phyloP scores from a whole-genome alignment of 768 basidiomycete genomes.

The Mycena kentingensis region DNA sequence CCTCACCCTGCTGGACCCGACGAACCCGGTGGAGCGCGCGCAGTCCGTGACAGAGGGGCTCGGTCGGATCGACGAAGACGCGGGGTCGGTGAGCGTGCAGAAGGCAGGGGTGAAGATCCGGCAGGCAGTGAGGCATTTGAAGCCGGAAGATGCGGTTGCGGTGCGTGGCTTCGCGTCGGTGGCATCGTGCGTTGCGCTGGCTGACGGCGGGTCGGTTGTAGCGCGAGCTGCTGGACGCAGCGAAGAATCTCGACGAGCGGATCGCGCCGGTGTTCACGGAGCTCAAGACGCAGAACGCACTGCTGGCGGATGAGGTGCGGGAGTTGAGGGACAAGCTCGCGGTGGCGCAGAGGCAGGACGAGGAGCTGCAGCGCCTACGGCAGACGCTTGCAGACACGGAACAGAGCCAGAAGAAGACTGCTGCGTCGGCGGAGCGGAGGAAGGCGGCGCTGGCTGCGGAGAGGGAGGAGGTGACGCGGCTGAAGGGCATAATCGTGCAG shows the following conservation, averaged over 20 bases:
- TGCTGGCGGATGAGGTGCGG: constrained; percentile 8
- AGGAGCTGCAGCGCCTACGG: constrained; percentile 6
- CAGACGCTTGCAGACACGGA: constrained; percentile 4
- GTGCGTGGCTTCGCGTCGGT: constrained; percentile 6
- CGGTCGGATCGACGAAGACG: constrained; percentile 5
- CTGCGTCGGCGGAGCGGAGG: not conserved
- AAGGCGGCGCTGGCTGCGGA: constrained; percentile 7
- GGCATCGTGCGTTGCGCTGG: not conserved
- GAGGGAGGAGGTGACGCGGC: constrained; percentile 4
- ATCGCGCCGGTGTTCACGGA: constrained; percentile 18
- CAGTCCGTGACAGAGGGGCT: constrained; percentile 12
- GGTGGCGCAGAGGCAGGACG: constrained; percentile 2
- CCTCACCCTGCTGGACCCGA: constrained; percentile 11
- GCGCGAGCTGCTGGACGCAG: constrained; percentile 18
- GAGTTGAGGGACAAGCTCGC: constrained; percentile 11
- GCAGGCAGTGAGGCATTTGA: constrained; percentile 3
- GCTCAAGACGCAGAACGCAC: constrained; percentile 14
- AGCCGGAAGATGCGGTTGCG: constrained; percentile 10
- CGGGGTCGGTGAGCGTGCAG: constrained; percentile 14
- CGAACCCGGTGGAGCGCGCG: constrained; percentile 6
- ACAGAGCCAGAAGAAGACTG: not conserved
- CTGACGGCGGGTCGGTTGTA: not conserved
- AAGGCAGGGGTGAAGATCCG: constrained; percentile 22
- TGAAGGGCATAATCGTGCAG: constrained; percentile 5
- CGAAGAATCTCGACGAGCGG: constrained; percentile 20